These are phyloP conservation scores for Xylariaceae sp. DNA, from an alignment of 2,329 filamentous ascomycete species.

Conservation along the genomic window DNA sequence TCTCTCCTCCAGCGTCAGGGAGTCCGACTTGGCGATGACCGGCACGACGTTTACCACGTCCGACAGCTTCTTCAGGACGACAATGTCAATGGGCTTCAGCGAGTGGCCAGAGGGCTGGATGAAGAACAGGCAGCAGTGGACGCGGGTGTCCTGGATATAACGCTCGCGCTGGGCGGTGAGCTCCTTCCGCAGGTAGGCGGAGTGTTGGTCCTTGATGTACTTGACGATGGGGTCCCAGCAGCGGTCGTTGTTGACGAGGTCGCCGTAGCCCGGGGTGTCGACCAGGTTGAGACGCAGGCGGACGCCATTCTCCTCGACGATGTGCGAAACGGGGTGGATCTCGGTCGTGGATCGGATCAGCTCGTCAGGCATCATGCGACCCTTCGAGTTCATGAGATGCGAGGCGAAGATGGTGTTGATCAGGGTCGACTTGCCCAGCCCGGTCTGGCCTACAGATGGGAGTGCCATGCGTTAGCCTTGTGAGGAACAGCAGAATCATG, in stretches of 20 bases:
- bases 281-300: slow-evolving; percentile 97
- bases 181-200: slow-evolving; percentile 97
- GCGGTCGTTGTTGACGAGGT: slow-evolving; percentile 99
- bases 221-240: slow-evolving; percentile 99
- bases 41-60: slow-evolving; percentile 99
- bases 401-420: slow-evolving; percentile 99
- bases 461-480: slow-evolving; percentile 25
- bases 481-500: slow-evolving; percentile 1
- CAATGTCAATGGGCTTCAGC: slow-evolving; percentile 98
- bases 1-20: slow-evolving; percentile 90
- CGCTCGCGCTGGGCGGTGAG: slow-evolving; percentile 97
- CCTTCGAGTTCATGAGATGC: slow-evolving; percentile 98
- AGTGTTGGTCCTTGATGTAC: slow-evolving; percentile 99
- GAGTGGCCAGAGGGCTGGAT: slow-evolving; percentile 98
- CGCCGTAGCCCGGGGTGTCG: slow-evolving; percentile 95
- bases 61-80: slow-evolving; percentile 98
- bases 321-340: slow-evolving; percentile 95
- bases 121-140: slow-evolving; percentile 99
- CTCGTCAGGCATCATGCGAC: slow-evolving; percentile 86
- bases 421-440: slow-evolving; percentile 95
- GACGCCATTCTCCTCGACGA: slow-evolving; percentile 99
- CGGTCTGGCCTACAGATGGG: slow-evolving; percentile 72
- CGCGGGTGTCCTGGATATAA: slow-evolving; percentile 98
- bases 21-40: slow-evolving; percentile 97
- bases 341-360: slow-evolving; percentile 92